Conservation (phyloP, 768 basidiomycete species). For the Coprinopsis cinerea region DNA sequence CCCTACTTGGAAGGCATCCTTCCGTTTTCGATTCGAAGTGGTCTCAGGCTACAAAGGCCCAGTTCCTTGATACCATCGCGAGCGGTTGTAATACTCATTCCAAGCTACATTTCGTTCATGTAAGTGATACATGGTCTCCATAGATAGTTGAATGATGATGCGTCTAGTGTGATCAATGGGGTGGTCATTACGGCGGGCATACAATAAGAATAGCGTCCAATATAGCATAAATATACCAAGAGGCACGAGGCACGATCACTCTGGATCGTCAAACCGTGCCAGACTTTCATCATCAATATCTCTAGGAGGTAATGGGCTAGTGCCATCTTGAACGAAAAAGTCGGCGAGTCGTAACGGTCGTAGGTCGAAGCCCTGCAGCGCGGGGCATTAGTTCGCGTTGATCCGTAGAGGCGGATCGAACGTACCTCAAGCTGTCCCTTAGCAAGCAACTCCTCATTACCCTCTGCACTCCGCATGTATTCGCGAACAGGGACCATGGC, state of each 20-base stretch:
- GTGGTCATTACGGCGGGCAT: neutral
- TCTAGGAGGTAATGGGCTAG: constrained; percentile 28
- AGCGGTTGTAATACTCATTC: too few species aligned
- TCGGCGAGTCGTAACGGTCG: constrained; percentile 68
- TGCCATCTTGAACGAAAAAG: constrained; percentile 47
- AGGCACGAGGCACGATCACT: neutral
- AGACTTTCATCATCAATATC: constrained; percentile 17
- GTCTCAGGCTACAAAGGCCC: too few species aligned
- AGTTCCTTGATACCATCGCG: too few species aligned
- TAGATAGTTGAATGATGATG: neutral
- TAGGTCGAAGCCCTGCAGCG: constrained; percentile 70
- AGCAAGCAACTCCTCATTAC: constrained; percentile 36
- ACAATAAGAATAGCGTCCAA: neutral
- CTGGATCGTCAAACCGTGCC: constrained; percentile 18
- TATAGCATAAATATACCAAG: neutral
- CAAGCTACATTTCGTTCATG: neutral
- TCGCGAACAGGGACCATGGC: constrained; percentile 92
- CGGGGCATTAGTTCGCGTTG: too few species aligned
- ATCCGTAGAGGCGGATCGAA: too few species aligned
- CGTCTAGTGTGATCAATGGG: neutral
- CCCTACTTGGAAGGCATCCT: too few species aligned
- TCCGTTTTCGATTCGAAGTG: too few species aligned
- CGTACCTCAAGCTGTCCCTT: constrained; percentile 45
- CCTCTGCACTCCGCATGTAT: constrained; percentile 53
- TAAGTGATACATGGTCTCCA: neutral